phyloP scores from a whole-genome alignment of 2,329 filamentous ascomycete species.

The Herpomyces periplanetae region DNA sequence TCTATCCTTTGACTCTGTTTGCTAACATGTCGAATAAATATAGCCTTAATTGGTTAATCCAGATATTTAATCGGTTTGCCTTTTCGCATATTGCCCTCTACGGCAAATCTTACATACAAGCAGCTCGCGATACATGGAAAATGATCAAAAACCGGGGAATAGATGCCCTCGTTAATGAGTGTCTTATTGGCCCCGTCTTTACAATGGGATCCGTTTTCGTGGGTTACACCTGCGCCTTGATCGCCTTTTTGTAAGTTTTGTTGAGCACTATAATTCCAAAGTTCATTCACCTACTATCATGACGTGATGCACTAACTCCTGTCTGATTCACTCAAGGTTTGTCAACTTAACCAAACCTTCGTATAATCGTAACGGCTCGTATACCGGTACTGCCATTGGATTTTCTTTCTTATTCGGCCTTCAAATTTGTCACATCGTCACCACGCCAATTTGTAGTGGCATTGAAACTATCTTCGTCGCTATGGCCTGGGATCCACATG shows the following conservation, averaged over 20 bases:
- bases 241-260: constrained; percentile 69
- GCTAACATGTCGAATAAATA: too few relatives aligned
- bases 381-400: constrained; percentile 36
- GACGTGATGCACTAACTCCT: too few relatives aligned
- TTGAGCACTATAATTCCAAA: too few relatives aligned
- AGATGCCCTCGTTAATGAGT: constrained; percentile 61
- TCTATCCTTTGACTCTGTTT: too few relatives aligned
- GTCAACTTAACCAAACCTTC: constrained; percentile 36
- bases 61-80: constrained; percentile 66
- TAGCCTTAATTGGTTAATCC: constrained; percentile 47
- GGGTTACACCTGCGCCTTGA: constrained; percentile 35
- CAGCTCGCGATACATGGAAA: constrained; percentile 57
- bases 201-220: constrained; percentile 48
- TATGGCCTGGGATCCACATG: constrained; percentile 22
- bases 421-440: constrained; percentile 61
- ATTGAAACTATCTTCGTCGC: constrained; percentile 73
- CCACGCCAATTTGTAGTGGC: constrained; percentile 53
- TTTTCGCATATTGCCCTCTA: constrained; percentile 79
- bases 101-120: constrained; percentile 47
- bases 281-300: too few relatives aligned
- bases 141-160: constrained; percentile 78
- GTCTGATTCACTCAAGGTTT: too few relatives aligned
- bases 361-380: constrained; percentile 26
- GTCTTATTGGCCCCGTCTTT: constrained; percentile 26
- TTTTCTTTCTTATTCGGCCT: constrained; percentile 64